Percentiles rank a stretch among this genome's conserved stretches.
These are phyloP conservation scores for Candida alai DNA, from an alignment of 805 yeast species.

Conservation along the genomic window DNA sequence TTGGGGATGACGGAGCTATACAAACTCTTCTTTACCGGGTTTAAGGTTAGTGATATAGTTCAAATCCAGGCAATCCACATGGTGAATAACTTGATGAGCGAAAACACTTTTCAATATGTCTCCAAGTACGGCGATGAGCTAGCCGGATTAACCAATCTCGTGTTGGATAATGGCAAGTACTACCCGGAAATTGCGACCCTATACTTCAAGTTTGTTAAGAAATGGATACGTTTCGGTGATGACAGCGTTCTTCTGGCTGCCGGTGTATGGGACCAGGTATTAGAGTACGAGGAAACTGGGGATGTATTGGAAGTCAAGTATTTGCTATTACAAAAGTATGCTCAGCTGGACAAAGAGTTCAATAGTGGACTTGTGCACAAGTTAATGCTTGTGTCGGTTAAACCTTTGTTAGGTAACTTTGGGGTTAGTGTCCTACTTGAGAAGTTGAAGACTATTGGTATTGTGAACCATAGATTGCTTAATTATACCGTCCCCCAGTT, in stretches of 20 bases:
- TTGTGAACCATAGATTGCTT: conserved; percentile 14
- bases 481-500: not conserved
- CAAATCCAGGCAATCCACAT: conserved; percentile 36
- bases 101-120: conserved; percentile 11
- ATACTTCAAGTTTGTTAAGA: conserved; percentile 26
- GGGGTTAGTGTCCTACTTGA: too few relatives aligned
- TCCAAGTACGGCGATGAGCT: conserved; percentile 11
- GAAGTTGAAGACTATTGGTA: conserved; percentile 20
- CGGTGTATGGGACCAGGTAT: conserved; percentile 2
- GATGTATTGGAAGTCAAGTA: conserved; percentile 19
- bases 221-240: conserved; percentile 16
- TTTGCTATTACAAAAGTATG: conserved; percentile 22
- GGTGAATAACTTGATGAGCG: conserved; percentile 25
- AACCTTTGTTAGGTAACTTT: too few relatives aligned
- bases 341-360: too few relatives aligned
- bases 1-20: conserved; percentile 15
- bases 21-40: conserved; percentile 15
- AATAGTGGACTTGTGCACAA: too few relatives aligned
- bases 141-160: conserved; percentile 19
- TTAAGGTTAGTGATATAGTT: conserved; percentile 27
- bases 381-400: too few relatives aligned
- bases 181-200: conserved; percentile 29
- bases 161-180: conserved; percentile 31
- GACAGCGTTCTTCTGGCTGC: conserved; percentile 8
- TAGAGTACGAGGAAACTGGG: conserved; percentile 11